phyloP scores from a whole-genome alignment of 1,284 basidiomycete genomes.

The Cryptococcus sp. region DNA sequence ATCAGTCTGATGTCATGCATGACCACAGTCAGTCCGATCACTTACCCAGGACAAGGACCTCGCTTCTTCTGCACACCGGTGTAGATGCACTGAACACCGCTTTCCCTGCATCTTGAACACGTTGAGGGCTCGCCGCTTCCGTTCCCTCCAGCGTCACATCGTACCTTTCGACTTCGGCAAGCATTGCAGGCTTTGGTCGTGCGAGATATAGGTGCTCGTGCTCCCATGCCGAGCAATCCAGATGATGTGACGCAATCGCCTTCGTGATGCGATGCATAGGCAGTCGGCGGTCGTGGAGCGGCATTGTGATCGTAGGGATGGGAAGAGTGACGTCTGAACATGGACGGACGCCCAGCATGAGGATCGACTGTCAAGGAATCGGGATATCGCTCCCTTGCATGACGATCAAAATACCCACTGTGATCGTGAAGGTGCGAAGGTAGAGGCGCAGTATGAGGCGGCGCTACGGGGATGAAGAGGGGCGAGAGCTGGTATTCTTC shows the following conservation, averaged over 20 bases:
- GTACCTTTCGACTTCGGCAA: conserved; percentile 47
- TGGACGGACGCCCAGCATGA: conserved; percentile 18
- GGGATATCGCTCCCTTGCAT: neutral
- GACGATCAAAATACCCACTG: conserved; percentile 16
- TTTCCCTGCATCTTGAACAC: conserved; percentile 46
- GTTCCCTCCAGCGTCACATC: conserved; percentile 47
- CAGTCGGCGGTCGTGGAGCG: conserved; percentile 8
- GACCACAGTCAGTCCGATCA: neutral
- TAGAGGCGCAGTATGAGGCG: conserved; percentile 14
- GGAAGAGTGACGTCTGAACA: conserved; percentile 28
- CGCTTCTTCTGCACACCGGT: conserved; percentile 48
- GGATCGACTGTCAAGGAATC: conserved; percentile 1
- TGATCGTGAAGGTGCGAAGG: conserved; percentile 1
- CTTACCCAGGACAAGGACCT: conserved; percentile 44
- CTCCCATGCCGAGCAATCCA: conserved; percentile 16
- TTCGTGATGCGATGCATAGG: conserved; percentile 20
- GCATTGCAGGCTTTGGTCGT: conserved; percentile 51
- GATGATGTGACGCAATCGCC: conserved; percentile 4
- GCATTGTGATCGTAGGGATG: conserved; percentile 28
- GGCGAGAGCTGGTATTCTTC: conserved; percentile 4
- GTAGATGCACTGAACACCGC: conserved; percentile 45
- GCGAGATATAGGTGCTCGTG: conserved; percentile 46
- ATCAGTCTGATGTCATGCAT: neutral
- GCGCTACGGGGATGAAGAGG: neutral
- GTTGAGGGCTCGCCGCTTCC: conserved; percentile 25